Percentiles rank a stretch among this genome's conserved stretches.
phyloP scores from a whole-genome alignment of 352 stramenopile species.

The Phytopythium chamaehyphon region DNA sequence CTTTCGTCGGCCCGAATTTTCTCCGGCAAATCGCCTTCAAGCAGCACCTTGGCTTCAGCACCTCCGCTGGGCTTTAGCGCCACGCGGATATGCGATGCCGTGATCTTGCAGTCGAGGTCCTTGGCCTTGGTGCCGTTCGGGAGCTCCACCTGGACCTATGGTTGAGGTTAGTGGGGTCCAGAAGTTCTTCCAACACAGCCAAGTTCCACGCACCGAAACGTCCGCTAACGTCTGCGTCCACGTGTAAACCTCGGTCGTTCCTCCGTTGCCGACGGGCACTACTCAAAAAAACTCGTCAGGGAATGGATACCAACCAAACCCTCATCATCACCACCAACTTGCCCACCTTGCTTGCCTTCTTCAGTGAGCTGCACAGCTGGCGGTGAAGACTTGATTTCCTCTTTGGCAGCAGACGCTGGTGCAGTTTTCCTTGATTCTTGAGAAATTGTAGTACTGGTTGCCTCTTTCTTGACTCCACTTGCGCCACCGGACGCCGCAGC shows the following conservation, averaged over 20 bases:
- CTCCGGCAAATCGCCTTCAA: slow-evolving; percentile 89
- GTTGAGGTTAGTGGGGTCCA: background rate
- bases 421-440: background rate
- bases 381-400: background rate
- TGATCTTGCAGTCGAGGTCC: slow-evolving; percentile 91
- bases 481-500: background rate
- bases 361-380: slow-evolving; percentile 33
- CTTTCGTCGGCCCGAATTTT: slow-evolving; percentile 96
- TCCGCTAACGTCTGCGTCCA: slow-evolving; percentile 99
- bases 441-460: background rate
- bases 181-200: slow-evolving; percentile 1
- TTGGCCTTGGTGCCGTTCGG: slow-evolving; percentile 84
- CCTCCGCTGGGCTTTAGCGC: slow-evolving; percentile 40
- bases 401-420: background rate
- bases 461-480: background rate
- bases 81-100: slow-evolving; percentile 82
- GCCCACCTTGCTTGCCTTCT: slow-evolving; percentile 65
- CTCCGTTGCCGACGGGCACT: slow-evolving; percentile 91
- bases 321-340: slow-evolving; percentile 2
- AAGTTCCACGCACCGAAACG: slow-evolving; percentile 64
- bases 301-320: too few species aligned
- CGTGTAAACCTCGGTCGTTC: slow-evolving; percentile 85
- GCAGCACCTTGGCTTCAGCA: slow-evolving; percentile 12
- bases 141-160: slow-evolving; percentile 83
- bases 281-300: background rate